These are phyloP conservation scores for Amylostereum chailletii DNA, from an alignment of 1,284 basidiomycete genomes.

Conservation along the genomic window DNA sequence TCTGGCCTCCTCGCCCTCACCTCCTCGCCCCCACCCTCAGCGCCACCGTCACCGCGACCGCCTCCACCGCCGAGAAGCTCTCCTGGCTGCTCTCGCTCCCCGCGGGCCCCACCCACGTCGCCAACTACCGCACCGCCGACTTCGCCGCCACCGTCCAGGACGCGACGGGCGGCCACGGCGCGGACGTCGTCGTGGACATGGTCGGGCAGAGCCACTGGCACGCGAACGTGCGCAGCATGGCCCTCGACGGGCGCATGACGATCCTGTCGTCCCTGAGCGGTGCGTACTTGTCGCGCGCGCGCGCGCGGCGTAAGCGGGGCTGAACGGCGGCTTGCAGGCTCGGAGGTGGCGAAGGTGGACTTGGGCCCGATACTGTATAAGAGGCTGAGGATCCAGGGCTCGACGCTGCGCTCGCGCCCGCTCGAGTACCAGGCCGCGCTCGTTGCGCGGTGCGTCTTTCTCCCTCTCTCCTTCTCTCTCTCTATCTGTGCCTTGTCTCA, in stretches of 20 bases:
- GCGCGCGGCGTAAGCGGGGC: too few relatives aligned
- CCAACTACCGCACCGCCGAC: slow-evolving; percentile 83
- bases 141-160: slow-evolving; percentile 65
- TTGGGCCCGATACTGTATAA: slow-evolving; percentile 73
- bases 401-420: slow-evolving; percentile 78
- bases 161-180: slow-evolving; percentile 59
- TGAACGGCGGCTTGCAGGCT: slow-evolving; percentile 34
- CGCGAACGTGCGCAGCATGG: slow-evolving; percentile 73
- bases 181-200: slow-evolving; percentile 84
- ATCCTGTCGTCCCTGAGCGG: slow-evolving; percentile 66
- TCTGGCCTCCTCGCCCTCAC: too few relatives aligned
- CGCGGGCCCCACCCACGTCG: slow-evolving; percentile 61
- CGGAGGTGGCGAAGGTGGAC: slow-evolving; percentile 54
- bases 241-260: slow-evolving; percentile 73
- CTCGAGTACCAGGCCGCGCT: slow-evolving; percentile 76
- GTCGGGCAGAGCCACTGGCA: slow-evolving; percentile 80
- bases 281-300: slow-evolving; percentile 21
- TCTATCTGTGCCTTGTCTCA: too few relatives aligned
- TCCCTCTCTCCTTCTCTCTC: background rate
- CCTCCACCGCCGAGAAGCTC: slow-evolving; percentile 81
- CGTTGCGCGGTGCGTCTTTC: slow-evolving; percentile 44
- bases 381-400: slow-evolving; percentile 84
- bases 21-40: slow-evolving; percentile 25
- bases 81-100: slow-evolving; percentile 63
- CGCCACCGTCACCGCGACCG: slow-evolving; percentile 72